Evolutionary conservation across 2,329 filamentous ascomycete genomes (phyloP).

Genomic region (Dactylellina cionopaga): DNA sequence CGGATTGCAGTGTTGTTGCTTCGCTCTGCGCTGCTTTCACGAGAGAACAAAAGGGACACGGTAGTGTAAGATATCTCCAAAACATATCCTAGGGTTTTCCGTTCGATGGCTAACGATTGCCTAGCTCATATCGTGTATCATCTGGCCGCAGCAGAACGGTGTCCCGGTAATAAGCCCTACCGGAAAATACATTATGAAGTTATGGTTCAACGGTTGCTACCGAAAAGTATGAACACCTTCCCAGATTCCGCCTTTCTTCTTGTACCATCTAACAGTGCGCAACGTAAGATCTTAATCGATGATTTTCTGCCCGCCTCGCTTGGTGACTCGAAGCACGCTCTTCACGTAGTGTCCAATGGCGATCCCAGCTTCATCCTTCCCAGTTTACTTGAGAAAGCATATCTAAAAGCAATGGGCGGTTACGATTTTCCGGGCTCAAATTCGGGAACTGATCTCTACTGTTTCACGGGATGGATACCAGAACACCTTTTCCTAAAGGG

Average conservation of each 20-base stretch:
- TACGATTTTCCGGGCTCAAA: constrained; percentile 99
- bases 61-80: constrained; percentile 72
- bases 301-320: constrained; percentile 84
- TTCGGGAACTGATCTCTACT: constrained; percentile 92
- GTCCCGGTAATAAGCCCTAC: constrained; percentile 75
- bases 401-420: constrained; percentile 91
- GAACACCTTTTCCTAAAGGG: constrained; percentile 91
- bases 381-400: constrained; percentile 92
- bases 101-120: constrained; percentile 23
- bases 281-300: constrained; percentile 87
- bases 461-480: constrained; percentile 94
- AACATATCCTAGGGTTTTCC: too few species aligned
- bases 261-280: too few species aligned
- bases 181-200: constrained; percentile 89
- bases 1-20: constrained; percentile 96
- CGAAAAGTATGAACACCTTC: constrained; percentile 62
- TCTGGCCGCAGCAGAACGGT: constrained; percentile 75
- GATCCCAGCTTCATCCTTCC: constrained; percentile 89
- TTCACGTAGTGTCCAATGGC: constrained; percentile 87
- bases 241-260: constrained; percentile 3
- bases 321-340: constrained; percentile 70
- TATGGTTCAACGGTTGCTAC: constrained; percentile 95
- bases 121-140: constrained; percentile 75
- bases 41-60: constrained; percentile 74
- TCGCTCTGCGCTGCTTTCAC: constrained; percentile 86